phyloP scores from a whole-genome alignment of 1,284 basidiomycete genomes.

The Athelia psychrophila region DNA sequence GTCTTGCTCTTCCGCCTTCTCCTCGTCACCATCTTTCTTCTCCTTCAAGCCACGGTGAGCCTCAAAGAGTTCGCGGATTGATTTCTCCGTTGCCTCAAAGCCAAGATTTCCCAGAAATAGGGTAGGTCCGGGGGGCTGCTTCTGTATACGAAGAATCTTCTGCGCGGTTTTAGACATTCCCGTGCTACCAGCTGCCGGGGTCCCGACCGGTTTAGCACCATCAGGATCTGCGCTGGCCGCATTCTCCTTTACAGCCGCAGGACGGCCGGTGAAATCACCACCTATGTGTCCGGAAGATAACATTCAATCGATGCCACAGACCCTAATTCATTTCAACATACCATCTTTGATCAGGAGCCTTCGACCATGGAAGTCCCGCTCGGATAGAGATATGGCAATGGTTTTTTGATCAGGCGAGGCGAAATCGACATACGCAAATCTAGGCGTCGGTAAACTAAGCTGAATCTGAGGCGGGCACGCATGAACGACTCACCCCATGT shows the following conservation, averaged over 20 bases:
- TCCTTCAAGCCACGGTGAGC: slow-evolving; percentile 46
- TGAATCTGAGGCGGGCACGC: background rate
- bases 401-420: slow-evolving; percentile 71
- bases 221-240: slow-evolving; percentile 22
- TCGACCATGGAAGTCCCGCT: slow-evolving; percentile 82
- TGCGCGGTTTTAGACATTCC: slow-evolving; percentile 75
- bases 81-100: slow-evolving; percentile 80
- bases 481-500: slow-evolving; percentile 55
- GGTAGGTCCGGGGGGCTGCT: slow-evolving; percentile 80
- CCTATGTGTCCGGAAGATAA: slow-evolving; percentile 49
- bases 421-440: slow-evolving; percentile 97
- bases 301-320: slow-evolving; percentile 5
- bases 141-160: slow-evolving; percentile 79
- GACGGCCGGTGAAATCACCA: slow-evolving; percentile 69
- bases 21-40: slow-evolving; percentile 22
- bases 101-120: slow-evolving; percentile 89
- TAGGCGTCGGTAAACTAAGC: slow-evolving; percentile 31
- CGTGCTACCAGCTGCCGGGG: slow-evolving; percentile 30
- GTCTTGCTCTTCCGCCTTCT: slow-evolving; percentile 25
- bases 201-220: slow-evolving; percentile 16
- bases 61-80: slow-evolving; percentile 71
- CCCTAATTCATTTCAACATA: slow-evolving; percentile 25
- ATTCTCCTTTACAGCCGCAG: slow-evolving; percentile 29
- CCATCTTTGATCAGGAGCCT: slow-evolving; percentile 93
- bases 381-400: slow-evolving; percentile 78